Evolutionary conservation across 306 rosid species (phyloP), one percentile per base, ranked within the genome.

Genomic region (Bauhinia variegata): DNA sequence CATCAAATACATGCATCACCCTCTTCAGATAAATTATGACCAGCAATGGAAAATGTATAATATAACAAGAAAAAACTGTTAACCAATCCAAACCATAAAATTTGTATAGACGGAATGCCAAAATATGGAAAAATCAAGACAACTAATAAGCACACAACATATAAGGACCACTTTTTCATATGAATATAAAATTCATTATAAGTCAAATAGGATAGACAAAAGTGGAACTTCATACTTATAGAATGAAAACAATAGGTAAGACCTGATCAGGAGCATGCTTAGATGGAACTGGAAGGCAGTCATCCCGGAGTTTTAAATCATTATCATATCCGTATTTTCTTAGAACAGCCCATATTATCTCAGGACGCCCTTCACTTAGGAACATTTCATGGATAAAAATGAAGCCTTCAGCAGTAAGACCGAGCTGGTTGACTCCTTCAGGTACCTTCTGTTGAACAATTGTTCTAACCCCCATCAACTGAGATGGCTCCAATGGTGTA

Each of bases 381-480:
- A 93, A 93, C 73, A 88, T 84, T 69, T 69, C 71, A 73, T 93
- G 95, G 72, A 88, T 74, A 77, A 57, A 85, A 61, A 84, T 47
- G 82, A 93, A 93, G 60, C 98, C 98, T 28, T 81, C 68, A 57
- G 80, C 82, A 64, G 97, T 86, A 84, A 93, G 96, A 75, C 98
- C 98, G 68, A n/a, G 77, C 12, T 69, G 77, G 65, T 89, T 93
- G 81, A 89, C 79, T 80, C 98, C 98, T 13, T 75, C 90, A 4
- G 86, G 86, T 71, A 82, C 59, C 47, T 83, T 86, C 76, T 93
- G 89, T 41, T 88, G 88, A 53, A 93, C 92, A 78, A 86, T 77
- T 66, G 82, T 83, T 80, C 83, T 85, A 73, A 93, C 86, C 38
- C 78, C 95, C 57, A 34, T 72, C 48, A 89, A 75, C 71, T 93